Evolutionary conservation across 768 basidiomycete genomes (phyloP), one percentile per base, ranked within the genome.

Genomic region (Mycena belliarum): DNA sequence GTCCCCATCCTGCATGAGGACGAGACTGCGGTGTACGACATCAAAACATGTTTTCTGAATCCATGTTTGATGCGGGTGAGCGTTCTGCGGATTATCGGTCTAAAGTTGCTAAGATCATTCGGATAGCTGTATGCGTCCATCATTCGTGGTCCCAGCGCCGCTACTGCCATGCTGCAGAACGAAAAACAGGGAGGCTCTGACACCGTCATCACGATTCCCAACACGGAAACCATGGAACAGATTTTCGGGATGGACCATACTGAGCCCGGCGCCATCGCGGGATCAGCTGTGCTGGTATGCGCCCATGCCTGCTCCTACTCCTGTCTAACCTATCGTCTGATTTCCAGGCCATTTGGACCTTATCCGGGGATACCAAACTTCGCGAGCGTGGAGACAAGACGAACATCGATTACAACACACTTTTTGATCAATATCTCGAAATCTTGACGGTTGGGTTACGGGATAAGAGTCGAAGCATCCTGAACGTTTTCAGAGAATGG

Each of bases 11-110:
- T 54, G 37, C 52, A 54, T 18, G 7, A 6, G 11, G n/a, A 21
- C 18, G 44, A 41, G 52, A 23, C 1, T 10, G 44, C 44, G 35
- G 26, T 46, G 10, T 54, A 54, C 23, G 44, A 54, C 20, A n/a
- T 47, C 35, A 26, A 46, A 15, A 46, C 52, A 6, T 54, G 43
- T 37, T 54, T 54, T 25, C 25, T 54, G 15, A 26, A 46, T 20
- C 44, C 35, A 25, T 11, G 9, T 8, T n/a, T 54, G 44, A 54
- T 54, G 52, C 44, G 52, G 25, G 52, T 54, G 44, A 18, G 44
- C 47, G 35, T 20, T 6, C 6, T 20, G 38, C 38, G 7, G 14
- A 32, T 32, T 40, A 40, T 6, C n/a, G n/a, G 12, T 40, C 38
- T 12, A 20, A 40, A 40, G 38, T 32, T 32, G 14, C 29, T 32